Conservation (phyloP, 208 protist species). For the Wallacemonas sp. region DNA sequence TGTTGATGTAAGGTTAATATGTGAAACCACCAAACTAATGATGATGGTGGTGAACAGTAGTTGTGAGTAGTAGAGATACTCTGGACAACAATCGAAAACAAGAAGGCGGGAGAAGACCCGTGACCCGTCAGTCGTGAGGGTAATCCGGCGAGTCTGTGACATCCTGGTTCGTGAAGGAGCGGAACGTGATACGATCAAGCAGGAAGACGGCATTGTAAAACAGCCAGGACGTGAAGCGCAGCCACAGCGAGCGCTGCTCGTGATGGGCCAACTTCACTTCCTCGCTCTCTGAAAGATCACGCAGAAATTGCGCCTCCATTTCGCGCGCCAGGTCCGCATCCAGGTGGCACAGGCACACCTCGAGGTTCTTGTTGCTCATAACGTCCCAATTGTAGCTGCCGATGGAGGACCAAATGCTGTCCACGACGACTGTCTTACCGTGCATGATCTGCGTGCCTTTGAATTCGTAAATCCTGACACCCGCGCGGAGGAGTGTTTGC, state of each 20-base stretch:
- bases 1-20: too few relatives aligned
- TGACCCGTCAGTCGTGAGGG: neutral
- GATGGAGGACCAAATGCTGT: slow-evolving; percentile 89
- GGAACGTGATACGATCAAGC: slow-evolving; percentile 71
- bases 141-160: slow-evolving; percentile 31
- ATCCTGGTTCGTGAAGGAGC: slow-evolving; percentile 53
- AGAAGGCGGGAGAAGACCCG: too few relatives aligned
- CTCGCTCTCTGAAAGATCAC: slow-evolving; percentile 56
- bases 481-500: slow-evolving; percentile 59
- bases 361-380: slow-evolving; percentile 92
- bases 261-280: slow-evolving; percentile 70
- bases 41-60: neutral
- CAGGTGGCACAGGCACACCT: slow-evolving; percentile 84
- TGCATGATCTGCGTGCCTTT: slow-evolving; percentile 88
- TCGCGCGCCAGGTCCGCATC: slow-evolving; percentile 55
- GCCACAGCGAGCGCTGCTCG: slow-evolving; percentile 55
- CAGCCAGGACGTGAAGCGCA: slow-evolving; percentile 75
- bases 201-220: slow-evolving; percentile 82
- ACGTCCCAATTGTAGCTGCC: slow-evolving; percentile 93
- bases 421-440: slow-evolving; percentile 91
- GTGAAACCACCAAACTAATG: too few relatives aligned
- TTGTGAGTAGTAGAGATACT: neutral
- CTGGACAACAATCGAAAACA: too few relatives aligned
- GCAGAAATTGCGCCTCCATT: slow-evolving; percentile 88
- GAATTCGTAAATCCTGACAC: slow-evolving; percentile 91